A percentile compares a stretch with the other conserved stretches of the same genome.
Evolutionary conservation across 768 basidiomycete genomes (phyloP).

Genomic region (Baorangia bicolor): DNA sequence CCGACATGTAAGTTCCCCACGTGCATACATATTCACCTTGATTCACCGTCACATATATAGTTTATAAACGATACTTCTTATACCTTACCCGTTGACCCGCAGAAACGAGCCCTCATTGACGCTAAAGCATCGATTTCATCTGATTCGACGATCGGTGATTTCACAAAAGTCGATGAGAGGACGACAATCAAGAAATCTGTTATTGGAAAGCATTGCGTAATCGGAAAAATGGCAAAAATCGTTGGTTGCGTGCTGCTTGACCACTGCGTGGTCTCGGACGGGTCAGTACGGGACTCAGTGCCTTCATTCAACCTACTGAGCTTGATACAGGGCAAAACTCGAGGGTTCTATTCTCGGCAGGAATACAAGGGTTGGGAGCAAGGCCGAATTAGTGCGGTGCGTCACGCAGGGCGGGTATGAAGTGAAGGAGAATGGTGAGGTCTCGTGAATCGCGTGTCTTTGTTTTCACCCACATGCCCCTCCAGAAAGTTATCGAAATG

Average conservation of each 20-base stretch:
- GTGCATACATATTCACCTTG: background rate
- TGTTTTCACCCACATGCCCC: background rate
- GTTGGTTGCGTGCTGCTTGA: conserved; percentile 82
- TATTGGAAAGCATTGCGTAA: conserved; percentile 79
- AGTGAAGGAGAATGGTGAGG: conserved; percentile 58
- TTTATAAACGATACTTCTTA: conserved; percentile 53
- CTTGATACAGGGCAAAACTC: conserved; percentile 58
- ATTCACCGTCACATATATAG: conserved; percentile 29
- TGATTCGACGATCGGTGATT: conserved; percentile 80
- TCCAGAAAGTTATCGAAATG: conserved; percentile 53
- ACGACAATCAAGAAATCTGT: conserved; percentile 78
- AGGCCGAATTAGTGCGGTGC: conserved; percentile 65
- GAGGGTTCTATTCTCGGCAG: conserved; percentile 76
- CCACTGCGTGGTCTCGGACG: conserved; percentile 85
- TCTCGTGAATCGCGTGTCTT: background rate
- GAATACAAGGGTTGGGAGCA: conserved; percentile 68
- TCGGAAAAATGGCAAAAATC: conserved; percentile 84
- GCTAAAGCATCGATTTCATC: conserved; percentile 78
- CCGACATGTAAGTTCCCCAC: conserved; percentile 54
- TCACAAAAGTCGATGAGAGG: conserved; percentile 78
- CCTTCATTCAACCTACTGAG: conserved; percentile 1
- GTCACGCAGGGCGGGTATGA: conserved; percentile 81
- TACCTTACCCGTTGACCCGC: conserved; percentile 55
- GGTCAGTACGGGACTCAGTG: conserved; percentile 42
- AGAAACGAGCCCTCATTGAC: conserved; percentile 69